Evolutionary conservation across 192 early-diverging fungal genomes (phyloP), one percentile per base, ranked within the genome.

Genomic region (Coemansia furcata): DNA sequence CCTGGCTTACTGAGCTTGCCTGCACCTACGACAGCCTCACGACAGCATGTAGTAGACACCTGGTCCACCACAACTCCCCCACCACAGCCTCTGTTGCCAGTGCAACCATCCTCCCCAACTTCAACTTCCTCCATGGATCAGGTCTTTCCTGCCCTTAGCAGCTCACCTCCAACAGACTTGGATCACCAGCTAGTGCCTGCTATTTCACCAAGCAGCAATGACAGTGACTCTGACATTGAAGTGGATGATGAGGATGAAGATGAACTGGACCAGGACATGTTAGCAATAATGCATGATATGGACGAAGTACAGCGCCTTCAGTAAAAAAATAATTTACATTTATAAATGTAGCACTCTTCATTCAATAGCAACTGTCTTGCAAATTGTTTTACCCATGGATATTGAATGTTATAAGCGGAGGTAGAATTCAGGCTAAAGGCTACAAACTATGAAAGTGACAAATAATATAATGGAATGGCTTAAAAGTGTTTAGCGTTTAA

Each of bases 221-320:
- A 46, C 37, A 47, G 35, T 21, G 69, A 46, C 14, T 8, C 65
- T 10, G 63, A 68, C 36, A 49, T 69, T 33, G 68, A 69, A 1
- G 57, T 44, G 2, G 43, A 61, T 3, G 66, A 77, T 2, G 69
- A 72, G 1, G 76, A 78, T 0, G 69, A 77, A 0, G 75, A 73
- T 9, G 52, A 64, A 1, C 57, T 80, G 15, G 78, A 80, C 52
- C 78, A 70, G 29, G 78, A 80, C 19, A 80, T 66, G 52, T 32
- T 80, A 43, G 73, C 63, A n/a, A 80, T 80, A 14, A 80, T 80
- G 73, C 73, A 80, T 30, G 78, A 76, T 46, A 72, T 80, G 70
- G 78, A 80, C 17, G 62, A 80, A 21, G 57, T 80, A 2, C 78
- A 80, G 52, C 62, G 57, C 0, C 55, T 78, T 3, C 39, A 70